Conservation (phyloP, 2,329 filamentous ascomycete genomes). For the Sporothrix mexicana region DNA sequence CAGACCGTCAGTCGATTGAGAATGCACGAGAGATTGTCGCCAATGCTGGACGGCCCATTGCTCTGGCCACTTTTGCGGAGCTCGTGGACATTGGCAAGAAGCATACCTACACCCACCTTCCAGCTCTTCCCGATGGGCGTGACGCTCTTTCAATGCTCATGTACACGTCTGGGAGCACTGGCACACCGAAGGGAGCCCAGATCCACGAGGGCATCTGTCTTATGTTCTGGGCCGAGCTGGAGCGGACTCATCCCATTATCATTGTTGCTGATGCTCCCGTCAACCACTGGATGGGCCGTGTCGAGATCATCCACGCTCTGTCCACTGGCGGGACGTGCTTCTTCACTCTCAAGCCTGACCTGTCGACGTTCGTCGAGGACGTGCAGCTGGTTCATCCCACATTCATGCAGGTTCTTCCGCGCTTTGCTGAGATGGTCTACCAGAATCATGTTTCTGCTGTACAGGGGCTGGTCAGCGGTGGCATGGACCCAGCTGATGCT, state of each 20-base stretch:
- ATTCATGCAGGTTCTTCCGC: conserved; percentile 23
- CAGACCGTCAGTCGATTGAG: too few relatives aligned
- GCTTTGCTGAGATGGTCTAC: conserved; percentile 26
- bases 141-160: too few relatives aligned
- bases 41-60: too few relatives aligned
- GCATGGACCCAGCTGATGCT: background rate
- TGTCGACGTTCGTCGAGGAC: conserved; percentile 26
- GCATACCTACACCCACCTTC: too few relatives aligned
- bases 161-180: too few relatives aligned
- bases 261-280: conserved; percentile 18
- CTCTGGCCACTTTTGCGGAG: too few relatives aligned
- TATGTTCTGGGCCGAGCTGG: conserved; percentile 26
- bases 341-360: conserved; percentile 25
- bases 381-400: conserved; percentile 20
- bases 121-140: too few relatives aligned
- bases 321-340: conserved; percentile 5
- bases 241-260: background rate
- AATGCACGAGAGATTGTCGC: too few relatives aligned
- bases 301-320: conserved; percentile 18
- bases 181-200: too few relatives aligned
- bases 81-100: too few relatives aligned
- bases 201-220: conserved; percentile 25
- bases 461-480: too few relatives aligned
- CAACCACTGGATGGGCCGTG: conserved; percentile 26
- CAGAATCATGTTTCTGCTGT: conserved; percentile 10